Evolutionary conservation across 148 eudicot species (phyloP).

Genomic region (Fagopyrum esculentum): DNA sequence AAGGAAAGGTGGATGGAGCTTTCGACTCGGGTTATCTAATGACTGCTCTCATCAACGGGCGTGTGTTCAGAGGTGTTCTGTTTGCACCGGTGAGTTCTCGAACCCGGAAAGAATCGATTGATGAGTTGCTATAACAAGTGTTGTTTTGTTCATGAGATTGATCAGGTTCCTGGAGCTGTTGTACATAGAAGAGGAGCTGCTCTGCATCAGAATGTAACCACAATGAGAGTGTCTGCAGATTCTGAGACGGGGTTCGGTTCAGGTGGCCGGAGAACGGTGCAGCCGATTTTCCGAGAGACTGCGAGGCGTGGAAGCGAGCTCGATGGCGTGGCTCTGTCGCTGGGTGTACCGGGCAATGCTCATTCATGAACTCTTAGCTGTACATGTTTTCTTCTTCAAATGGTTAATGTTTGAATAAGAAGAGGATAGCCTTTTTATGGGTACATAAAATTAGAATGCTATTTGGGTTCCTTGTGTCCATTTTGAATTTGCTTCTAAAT

Average conservation of each 20-base stretch:
- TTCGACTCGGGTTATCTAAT: conserved; percentile 90
- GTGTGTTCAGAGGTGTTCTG: conserved; percentile 66
- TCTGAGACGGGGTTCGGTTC: neutral
- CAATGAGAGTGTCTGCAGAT: neutral
- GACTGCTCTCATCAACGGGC: conserved; percentile 83
- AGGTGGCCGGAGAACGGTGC: neutral
- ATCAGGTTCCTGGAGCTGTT: neutral
- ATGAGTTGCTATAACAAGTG: too few relatives aligned
- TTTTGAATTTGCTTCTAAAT: too few relatives aligned
- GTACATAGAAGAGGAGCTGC: conserved; percentile 5
- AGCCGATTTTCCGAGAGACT: neutral
- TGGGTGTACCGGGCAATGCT: conserved; percentile 50
- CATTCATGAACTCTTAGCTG: neutral
- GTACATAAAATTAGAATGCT: too few relatives aligned
- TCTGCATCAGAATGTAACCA: neutral
- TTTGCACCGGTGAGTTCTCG: conserved; percentile 36
- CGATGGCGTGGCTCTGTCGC: conserved; percentile 69
- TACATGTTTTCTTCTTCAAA: neutral
- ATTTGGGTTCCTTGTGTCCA: too few relatives aligned
- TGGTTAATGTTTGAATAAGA: neutral
- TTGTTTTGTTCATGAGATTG: neutral
- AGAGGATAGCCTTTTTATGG: neutral
- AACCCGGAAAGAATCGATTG: too few relatives aligned
- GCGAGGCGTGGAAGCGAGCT: conserved; percentile 36
- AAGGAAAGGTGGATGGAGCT: conserved; percentile 77